A percentile compares a stretch with the other conserved stretches of the same genome.
Evolutionary conservation across 1,284 basidiomycete genomes (phyloP).

Genomic region (Fomitiporia mediterranea): DNA sequence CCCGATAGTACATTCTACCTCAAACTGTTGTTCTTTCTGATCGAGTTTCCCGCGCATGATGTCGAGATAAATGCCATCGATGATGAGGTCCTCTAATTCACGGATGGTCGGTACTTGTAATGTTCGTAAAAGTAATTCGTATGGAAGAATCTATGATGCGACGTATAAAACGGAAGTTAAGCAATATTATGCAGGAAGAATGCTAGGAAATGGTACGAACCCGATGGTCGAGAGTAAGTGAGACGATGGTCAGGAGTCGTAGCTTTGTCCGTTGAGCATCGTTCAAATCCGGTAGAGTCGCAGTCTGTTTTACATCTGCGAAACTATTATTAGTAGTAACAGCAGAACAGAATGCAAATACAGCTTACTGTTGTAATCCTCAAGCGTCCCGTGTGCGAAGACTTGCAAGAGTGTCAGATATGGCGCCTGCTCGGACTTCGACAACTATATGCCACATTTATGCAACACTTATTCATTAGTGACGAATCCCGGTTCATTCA

Average conservation of each 20-base stretch:
- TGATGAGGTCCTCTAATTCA: constrained; percentile 91
- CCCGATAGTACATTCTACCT: constrained; percentile 89
- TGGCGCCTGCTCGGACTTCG: constrained; percentile 52
- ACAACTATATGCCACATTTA: constrained; percentile 44
- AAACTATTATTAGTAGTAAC: neutral
- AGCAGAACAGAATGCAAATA: neutral
- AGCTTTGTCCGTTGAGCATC: constrained; percentile 77
- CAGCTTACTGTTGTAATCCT: constrained; percentile 61
- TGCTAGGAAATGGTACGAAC: constrained; percentile 43
- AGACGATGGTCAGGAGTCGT: constrained; percentile 87
- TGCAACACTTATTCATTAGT: neutral
- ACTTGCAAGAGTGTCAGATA: constrained; percentile 68
- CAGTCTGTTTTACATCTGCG: constrained; percentile 51
- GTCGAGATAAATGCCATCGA: constrained; percentile 90
- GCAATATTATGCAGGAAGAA: neutral
- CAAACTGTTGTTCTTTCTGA: constrained; percentile 81
- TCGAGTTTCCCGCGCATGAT: constrained; percentile 87
- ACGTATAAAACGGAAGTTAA: neutral
- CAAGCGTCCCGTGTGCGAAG: constrained; percentile 85
- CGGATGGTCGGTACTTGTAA: constrained; percentile 74
- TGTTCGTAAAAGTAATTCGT: constrained; percentile 56
- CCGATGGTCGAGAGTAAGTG: constrained; percentile 67
- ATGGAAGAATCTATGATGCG: constrained; percentile 62
- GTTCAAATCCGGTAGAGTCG: constrained; percentile 63
- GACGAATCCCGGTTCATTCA: neutral